A percentile compares a stretch with the other conserved stretches of the same genome.
Conservation (phyloP, 2,329 filamentous ascomycete species). For the Sclerotiophoma versabilis region DNA sequence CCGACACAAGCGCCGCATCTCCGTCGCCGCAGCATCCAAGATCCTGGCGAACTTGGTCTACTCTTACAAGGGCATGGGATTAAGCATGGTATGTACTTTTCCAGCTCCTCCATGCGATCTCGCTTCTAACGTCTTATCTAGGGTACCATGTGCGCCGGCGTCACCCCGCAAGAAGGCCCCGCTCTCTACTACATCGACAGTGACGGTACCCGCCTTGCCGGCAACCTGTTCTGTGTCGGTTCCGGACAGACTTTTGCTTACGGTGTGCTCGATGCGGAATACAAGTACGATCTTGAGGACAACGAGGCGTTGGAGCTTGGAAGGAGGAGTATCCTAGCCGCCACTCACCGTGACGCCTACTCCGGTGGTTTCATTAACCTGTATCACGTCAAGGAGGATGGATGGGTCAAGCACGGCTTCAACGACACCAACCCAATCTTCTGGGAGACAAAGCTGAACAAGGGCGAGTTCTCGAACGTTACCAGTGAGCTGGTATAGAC, state of each 20-base stretch:
- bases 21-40: constrained; percentile 95
- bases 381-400: constrained; percentile 98
- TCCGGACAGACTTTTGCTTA: constrained; percentile 99
- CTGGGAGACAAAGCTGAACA: constrained; percentile 98
- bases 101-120: background rate
- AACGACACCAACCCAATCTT: constrained; percentile 98
- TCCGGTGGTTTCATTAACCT: constrained; percentile 98
- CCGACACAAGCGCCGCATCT: constrained; percentile 98
- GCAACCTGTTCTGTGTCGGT: constrained; percentile 97
- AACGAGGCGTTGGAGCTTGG: constrained; percentile 92
- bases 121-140: constrained; percentile 25
- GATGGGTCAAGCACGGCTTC: constrained; percentile 99
- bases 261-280: constrained; percentile 95
- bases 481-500: constrained; percentile 74
- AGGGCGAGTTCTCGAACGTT: constrained; percentile 97
- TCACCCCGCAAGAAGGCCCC: constrained; percentile 92
- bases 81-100: constrained; percentile 73
- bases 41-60: constrained; percentile 98
- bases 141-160: constrained; percentile 98
- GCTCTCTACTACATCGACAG: constrained; percentile 99
- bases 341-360: constrained; percentile 97
- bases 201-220: constrained; percentile 89
- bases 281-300: constrained; percentile 84
- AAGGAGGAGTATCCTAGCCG: constrained; percentile 89
- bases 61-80: constrained; percentile 97